Base-by-base conservation (phyloP, 1,284 basidiomycete species). In the Porodaedalea pini region DNA sequence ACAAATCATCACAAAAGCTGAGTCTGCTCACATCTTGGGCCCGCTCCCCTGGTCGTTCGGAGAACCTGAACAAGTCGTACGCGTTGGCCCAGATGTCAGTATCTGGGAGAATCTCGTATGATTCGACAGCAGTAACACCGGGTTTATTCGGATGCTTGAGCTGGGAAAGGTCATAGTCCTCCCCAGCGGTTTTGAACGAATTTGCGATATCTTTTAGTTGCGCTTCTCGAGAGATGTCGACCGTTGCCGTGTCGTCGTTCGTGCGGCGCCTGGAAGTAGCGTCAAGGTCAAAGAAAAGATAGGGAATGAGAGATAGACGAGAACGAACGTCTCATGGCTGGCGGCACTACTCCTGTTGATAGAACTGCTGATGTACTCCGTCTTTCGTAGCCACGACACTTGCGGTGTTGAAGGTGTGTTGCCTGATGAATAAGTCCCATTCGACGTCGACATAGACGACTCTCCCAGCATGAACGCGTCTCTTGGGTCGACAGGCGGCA, bases 371-470 rank as follows among this genome's bases (percentile, higher is more conserved):
- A 94, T 79, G 67, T 95, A 94, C 64, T 92, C 91, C 0, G 92
- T 94, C 69, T 89, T 91, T 53, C 93, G 80, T 58, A 97, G 76
- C 93, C 93, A 97, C 3, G 92, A 80, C 11, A 95, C 92, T 56
- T 92, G 83, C 0, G 73, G 73, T 2, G 79, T 69, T n/a, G 73
- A 59, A 37, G 83, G 74, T 48, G 80, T 72, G 10, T 77, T 70
- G 4, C 73, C 54, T 31, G 73, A 65, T 34, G 71, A 68, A 53
- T 67, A 67, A 54, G 70, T 40, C n/a, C 77, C 76, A 61, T 77
- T 78, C 29, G 74, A 59, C 61, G 73, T 77, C 8, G 78, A 65
- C 2, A 79, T 75, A 6, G 77, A 69, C 7, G 78, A 74, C 27
- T 90, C 88, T 8, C 74, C 75, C 1, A 90, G 77, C 8, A 92